Percentiles rank a stretch among this genome's conserved stretches.
Conservation (phyloP, 106 monocot genomes). For the Allium cepa region DNA sequence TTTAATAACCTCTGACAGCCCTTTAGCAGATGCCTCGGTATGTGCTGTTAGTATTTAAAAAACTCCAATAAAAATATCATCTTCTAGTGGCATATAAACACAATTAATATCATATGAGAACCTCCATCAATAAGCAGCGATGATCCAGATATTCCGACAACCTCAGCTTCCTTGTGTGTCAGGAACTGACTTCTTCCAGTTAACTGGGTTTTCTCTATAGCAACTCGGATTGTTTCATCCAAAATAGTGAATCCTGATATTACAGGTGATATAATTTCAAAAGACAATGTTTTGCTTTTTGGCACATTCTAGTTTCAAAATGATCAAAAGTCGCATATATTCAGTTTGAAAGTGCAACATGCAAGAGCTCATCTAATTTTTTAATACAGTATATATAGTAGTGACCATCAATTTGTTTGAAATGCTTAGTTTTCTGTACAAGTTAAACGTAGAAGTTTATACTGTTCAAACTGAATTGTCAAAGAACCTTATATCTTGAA, state of each 20-base stretch:
- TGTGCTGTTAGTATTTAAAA: constrained; percentile 58
- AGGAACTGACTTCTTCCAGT: constrained; percentile 84
- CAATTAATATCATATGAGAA: constrained; percentile 8
- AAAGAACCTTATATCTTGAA: background rate
- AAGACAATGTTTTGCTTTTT: background rate
- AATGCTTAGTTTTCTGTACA: background rate
- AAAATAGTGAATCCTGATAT: constrained; percentile 67
- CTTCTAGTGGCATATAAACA: background rate
- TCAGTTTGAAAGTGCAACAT: background rate
- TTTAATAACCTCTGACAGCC: constrained; percentile 52
- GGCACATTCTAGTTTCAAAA: background rate
- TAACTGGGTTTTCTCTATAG: constrained; percentile 63
- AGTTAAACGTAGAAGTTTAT: background rate
- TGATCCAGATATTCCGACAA: constrained; percentile 40
- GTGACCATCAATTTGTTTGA: background rate
- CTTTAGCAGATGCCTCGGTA: constrained; percentile 92
- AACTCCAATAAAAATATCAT: background rate
- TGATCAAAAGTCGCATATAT: background rate
- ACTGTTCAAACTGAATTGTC: background rate
- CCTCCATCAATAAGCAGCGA: constrained; percentile 91
- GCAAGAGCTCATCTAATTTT: background rate
- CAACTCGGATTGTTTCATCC: constrained; percentile 49
- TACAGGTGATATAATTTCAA: constrained; percentile 3
- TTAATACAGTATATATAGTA: background rate
- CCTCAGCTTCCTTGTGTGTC: constrained; percentile 37